Evolutionary conservation across 176 grass and related monocot genomes (phyloP).

Genomic region (Carex myosuroides): DNA sequence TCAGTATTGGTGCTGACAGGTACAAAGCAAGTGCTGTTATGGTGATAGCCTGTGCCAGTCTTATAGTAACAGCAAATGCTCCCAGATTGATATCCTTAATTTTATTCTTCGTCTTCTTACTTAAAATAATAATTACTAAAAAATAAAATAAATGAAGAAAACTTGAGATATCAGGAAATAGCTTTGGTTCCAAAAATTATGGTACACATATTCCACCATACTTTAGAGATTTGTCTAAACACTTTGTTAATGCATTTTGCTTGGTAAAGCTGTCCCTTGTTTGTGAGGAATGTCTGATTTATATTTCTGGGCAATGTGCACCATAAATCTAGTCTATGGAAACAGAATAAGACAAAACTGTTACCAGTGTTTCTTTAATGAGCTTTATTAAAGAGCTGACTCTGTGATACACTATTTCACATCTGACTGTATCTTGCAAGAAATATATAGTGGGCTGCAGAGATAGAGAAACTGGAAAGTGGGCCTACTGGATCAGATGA

Average conservation of each 20-base stretch:
- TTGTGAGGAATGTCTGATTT: neutral
- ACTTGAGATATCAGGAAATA: neutral
- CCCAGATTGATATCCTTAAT: neutral
- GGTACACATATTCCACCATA: neutral
- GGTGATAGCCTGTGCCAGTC: neutral
- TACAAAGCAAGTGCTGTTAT: neutral
- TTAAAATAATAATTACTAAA: neutral
- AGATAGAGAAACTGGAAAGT: conserved; percentile 68
- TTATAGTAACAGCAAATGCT: neutral
- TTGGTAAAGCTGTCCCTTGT: neutral
- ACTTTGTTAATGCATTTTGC: neutral
- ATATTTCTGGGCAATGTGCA: neutral
- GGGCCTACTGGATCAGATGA: conserved; percentile 51
- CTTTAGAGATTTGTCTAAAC: neutral
- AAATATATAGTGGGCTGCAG: conserved; percentile 70
- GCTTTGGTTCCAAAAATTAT: neutral
- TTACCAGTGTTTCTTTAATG: neutral
- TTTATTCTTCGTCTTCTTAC: neutral
- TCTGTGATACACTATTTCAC: neutral
- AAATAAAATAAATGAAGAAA: neutral
- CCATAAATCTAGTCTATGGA: neutral
- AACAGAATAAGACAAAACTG: neutral
- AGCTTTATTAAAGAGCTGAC: neutral
- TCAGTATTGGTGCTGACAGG: neutral
- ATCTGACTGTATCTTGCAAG: neutral